Base-by-base conservation (phyloP, 2,329 filamentous ascomycete genomes). In the Xylariaceae sp. region DNA sequence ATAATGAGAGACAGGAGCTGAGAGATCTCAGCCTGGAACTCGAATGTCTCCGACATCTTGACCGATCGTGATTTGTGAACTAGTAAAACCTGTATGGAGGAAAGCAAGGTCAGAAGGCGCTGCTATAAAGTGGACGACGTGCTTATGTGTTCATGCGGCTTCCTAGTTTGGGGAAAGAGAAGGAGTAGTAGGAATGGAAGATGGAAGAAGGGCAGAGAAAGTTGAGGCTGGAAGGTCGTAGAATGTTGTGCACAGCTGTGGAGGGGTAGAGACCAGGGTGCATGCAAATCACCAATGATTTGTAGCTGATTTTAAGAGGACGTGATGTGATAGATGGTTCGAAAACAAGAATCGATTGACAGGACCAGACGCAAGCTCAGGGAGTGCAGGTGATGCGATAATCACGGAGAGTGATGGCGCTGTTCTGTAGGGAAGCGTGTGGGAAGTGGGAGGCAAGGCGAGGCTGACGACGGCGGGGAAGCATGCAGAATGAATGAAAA, bases 1-100 rank as follows among this genome's bases (percentile, higher is more conserved):
- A 99, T 99, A 82, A 99, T 99, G 77, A 99, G 90, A 71, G 88
- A 92, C 76, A 99, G 89, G 69, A 99, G 90, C 90, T 99, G 94
- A 89, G 93, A 97, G 77, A 99, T 99, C 90, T 99, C 94, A 89
- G 94, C 94, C 89, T 99, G 94, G 85, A 97, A 99, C 89, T 97
- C 93, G 83, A 99, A 99, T 71, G 92, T 97, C 84, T 97, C 92
- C 79, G 91, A 80, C 90, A 96, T 96, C 77, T 59, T 64, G 62
- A 58, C 49, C 54, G 59, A 59, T 54, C 49, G 42, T 52, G 17
- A 51, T 55, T 30, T 30, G 35, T 37, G 30, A 15, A 34, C 15
- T 15, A 53, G 39, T 42, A 52, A 54, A 59, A 11, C 67, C 65
- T 69, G 15, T 2, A 7, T n/a, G 55, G 13, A 13, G 2, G 17